Evolutionary conservation across 1,284 basidiomycete species (phyloP).

Genomic region (Abortiporus biennis): DNA sequence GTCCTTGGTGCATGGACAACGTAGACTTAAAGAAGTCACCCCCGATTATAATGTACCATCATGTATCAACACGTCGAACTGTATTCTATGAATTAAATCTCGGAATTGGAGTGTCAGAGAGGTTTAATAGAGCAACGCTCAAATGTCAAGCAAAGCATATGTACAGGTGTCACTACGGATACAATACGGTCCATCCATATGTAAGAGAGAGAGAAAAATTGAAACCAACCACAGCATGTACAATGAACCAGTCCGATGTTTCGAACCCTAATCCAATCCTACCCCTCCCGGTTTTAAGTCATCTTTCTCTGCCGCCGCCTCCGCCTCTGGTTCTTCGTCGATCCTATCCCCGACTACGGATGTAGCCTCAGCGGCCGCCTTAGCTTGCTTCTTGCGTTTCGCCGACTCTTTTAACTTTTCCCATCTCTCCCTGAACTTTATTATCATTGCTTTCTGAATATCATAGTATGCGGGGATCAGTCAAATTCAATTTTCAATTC

Average conservation of each 20-base stretch:
- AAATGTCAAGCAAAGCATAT: conserved; percentile 1
- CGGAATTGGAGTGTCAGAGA: too few species aligned
- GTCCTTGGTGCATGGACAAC: too few species aligned
- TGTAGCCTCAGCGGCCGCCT: conserved; percentile 46
- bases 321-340: conserved; percentile 75
- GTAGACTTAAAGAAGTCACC: too few species aligned
- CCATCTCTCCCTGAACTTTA: conserved; percentile 82
- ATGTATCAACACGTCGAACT: too few species aligned
- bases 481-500: background rate
- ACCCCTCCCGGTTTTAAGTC: conserved; percentile 12
- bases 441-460: conserved; percentile 76
- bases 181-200: conserved; percentile 6
- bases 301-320: conserved; percentile 49
- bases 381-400: conserved; percentile 81
- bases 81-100: too few species aligned
- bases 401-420: conserved; percentile 84
- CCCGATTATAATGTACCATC: background rate
- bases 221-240: conserved; percentile 3
- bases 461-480: background rate
- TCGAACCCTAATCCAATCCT: background rate
- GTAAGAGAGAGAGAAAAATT: background rate
- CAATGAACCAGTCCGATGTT: background rate
- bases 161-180: conserved; percentile 8
- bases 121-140: too few species aligned
- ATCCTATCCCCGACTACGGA: conserved; percentile 53